A percentile compares a stretch with the other conserved stretches of the same genome.
phyloP scores from a whole-genome alignment of 805 yeast genomes.

The Yamadazyma akitaensis region DNA sequence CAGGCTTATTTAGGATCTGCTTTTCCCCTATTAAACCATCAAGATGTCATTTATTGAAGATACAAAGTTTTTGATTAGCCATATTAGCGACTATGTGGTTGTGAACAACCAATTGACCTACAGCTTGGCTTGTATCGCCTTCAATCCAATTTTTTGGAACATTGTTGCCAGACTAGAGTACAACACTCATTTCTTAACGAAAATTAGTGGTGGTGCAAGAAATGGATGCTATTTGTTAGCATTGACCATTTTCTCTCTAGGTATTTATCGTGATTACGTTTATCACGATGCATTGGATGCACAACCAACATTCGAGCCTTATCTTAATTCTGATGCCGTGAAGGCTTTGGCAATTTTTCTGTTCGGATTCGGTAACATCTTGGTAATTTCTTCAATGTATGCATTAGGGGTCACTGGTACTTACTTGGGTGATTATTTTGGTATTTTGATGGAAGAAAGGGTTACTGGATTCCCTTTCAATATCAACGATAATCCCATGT shows the following conservation, averaged over 20 bases:
- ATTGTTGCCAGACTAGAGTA: constrained; percentile 85
- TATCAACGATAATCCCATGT: constrained; percentile 92
- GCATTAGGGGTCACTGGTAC: constrained; percentile 94
- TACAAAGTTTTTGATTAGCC: constrained; percentile 17
- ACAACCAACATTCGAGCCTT: constrained; percentile 65
- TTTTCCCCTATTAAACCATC: background rate
- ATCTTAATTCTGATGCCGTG: constrained; percentile 38
- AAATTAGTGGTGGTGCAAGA: constrained; percentile 61
- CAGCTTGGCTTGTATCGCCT: constrained; percentile 67
- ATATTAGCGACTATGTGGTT: constrained; percentile 20
- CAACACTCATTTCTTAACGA: constrained; percentile 72
- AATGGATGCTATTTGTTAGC: constrained; percentile 87
- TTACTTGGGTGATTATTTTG: constrained; percentile 95
- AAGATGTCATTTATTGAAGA: constrained; percentile 16
- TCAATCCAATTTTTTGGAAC: constrained; percentile 97
- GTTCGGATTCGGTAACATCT: constrained; percentile 70
- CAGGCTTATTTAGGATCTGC: background rate
- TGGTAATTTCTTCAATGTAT: constrained; percentile 85
- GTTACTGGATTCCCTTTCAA: constrained; percentile 94
- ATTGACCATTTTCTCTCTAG: constrained; percentile 75
- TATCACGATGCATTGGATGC: constrained; percentile 66
- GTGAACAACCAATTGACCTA: constrained; percentile 20
- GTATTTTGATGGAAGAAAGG: constrained; percentile 85
- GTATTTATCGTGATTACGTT: constrained; percentile 74
- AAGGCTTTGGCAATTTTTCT: constrained; percentile 50